These are phyloP conservation scores for Paramecium pentaurelia DNA, from an alignment of 73 alveolate genomes.

Conservation along the genomic window DNA sequence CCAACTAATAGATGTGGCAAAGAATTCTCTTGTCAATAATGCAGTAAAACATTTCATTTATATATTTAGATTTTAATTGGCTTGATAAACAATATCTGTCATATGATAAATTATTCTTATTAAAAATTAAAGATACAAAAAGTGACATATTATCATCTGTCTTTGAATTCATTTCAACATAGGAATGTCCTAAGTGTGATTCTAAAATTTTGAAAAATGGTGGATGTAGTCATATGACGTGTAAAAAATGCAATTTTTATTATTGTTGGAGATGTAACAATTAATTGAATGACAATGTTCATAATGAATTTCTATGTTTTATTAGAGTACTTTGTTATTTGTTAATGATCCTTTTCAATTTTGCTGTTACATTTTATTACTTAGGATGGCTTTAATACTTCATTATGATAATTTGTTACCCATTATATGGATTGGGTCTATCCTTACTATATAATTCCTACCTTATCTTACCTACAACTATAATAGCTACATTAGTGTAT, in stretches of 20 bases:
- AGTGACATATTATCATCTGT: background rate
- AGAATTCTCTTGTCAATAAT: background rate
- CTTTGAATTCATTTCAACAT: background rate
- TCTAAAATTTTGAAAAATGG: background rate
- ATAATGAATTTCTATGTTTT: background rate
- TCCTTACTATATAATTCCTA: background rate
- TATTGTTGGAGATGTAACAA: background rate
- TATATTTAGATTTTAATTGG: background rate
- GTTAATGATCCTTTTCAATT: background rate
- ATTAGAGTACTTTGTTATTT: background rate
- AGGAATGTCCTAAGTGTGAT: background rate
- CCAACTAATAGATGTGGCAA: background rate
- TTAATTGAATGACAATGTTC: background rate
- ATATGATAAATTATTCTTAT: background rate
- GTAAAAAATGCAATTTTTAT: background rate
- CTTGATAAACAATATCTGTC: background rate
- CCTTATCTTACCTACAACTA: background rate
- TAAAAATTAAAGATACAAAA: background rate
- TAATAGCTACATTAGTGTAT: background rate
- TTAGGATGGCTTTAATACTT: background rate
- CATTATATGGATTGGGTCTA: background rate
- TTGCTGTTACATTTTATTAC: background rate
- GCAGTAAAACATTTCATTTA: background rate
- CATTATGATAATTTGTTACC: background rate
- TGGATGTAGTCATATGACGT: conserved; percentile 20